Percentiles rank a stretch among this genome's conserved stretches.
Evolutionary conservation across 83 land plant genomes (phyloP).

Genomic region (Picea abies): DNA sequence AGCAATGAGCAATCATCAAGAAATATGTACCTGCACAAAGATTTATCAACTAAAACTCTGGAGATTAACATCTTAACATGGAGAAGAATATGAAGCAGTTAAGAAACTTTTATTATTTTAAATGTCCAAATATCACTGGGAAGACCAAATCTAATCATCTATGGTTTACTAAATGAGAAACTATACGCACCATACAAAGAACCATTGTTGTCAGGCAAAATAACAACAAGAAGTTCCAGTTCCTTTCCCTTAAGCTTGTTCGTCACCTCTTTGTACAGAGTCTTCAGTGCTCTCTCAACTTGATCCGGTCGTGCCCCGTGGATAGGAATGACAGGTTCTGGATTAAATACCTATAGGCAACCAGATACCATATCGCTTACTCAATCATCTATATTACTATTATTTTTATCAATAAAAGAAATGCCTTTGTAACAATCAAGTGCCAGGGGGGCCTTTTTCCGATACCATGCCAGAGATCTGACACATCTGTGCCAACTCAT

Average conservation of each 20-base stretch:
- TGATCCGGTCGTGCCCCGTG: constrained; percentile 71
- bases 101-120: neutral
- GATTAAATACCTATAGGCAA: constrained; percentile 32
- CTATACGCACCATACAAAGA: constrained; percentile 74
- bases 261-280: constrained; percentile 57
- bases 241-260: constrained; percentile 49
- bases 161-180: too few species aligned
- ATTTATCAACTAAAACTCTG: too few species aligned
- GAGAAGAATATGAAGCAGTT: neutral
- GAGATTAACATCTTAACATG: neutral
- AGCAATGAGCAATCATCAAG: neutral
- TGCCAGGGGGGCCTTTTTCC: neutral
- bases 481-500: constrained; percentile 86
- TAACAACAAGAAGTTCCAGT: constrained; percentile 74
- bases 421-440: neutral
- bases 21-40: neutral
- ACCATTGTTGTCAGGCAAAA: constrained; percentile 91
- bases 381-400: neutral
- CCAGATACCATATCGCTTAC: neutral
- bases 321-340: constrained; percentile 49
- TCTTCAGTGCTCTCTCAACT: constrained; percentile 68
- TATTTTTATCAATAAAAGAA: neutral
- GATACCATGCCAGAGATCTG: constrained; percentile 86
- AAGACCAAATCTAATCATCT: too few species aligned
- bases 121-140: neutral